Evolutionary conservation across 2,329 filamentous ascomycete genomes (phyloP).

Genomic region (Penicillium fuscoglaucum): DNA sequence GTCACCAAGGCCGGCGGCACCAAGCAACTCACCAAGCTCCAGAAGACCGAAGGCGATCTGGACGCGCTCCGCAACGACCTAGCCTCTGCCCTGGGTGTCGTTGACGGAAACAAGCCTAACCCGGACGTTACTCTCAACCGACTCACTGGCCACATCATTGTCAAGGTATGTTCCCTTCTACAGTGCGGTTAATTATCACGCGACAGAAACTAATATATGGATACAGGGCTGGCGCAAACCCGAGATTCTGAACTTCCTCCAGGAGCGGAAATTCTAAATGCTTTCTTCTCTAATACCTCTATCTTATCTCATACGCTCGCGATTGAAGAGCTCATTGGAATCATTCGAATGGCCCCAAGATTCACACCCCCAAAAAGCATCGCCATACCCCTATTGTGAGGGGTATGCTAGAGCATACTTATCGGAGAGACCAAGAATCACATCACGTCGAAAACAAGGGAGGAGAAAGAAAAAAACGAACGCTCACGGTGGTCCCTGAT

Average conservation of each 20-base stretch:
- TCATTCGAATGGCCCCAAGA: background rate
- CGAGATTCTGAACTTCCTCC: constrained; percentile 51
- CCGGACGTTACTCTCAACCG: constrained; percentile 53
- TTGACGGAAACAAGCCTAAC: constrained; percentile 44
- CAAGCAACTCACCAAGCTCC: constrained; percentile 69
- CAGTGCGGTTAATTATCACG: background rate
- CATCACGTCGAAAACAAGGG: constrained; percentile 17
- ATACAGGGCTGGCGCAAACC: constrained; percentile 52
- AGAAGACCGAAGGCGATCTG: constrained; percentile 75
- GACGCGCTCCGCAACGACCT: constrained; percentile 65
- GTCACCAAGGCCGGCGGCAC: constrained; percentile 73
- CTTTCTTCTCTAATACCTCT: background rate
- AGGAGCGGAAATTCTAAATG: constrained; percentile 47
- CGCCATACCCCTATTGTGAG: constrained; percentile 12
- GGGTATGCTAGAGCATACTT: constrained; percentile 10
- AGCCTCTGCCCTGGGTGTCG: constrained; percentile 57
- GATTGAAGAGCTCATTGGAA: constrained; percentile 6
- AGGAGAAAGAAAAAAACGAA: constrained; percentile 15
- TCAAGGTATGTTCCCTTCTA: constrained; percentile 58
- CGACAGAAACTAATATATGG: constrained; percentile 14
- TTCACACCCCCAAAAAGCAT: constrained; percentile 16
- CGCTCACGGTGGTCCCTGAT: constrained; percentile 9
- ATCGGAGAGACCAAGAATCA: constrained; percentile 17
- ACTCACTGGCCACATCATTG: constrained; percentile 70
- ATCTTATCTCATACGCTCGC: background rate